These are phyloP conservation scores for Trichoderma afroharzianum DNA, from an alignment of 2,329 filamentous ascomycete genomes.

Conservation along the genomic window DNA sequence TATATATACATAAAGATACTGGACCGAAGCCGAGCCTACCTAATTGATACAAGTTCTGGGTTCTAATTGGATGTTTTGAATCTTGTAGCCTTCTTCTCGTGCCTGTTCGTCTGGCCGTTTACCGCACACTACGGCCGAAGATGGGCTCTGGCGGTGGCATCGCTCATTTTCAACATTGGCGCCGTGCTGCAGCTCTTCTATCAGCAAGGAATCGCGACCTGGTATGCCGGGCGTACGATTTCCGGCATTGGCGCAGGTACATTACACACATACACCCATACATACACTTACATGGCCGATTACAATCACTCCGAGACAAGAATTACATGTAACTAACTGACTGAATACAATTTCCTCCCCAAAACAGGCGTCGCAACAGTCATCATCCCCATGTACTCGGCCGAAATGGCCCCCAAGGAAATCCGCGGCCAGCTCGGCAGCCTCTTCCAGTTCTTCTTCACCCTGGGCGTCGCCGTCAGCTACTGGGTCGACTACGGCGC, in stretches of 20 bases:
- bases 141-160: conserved; percentile 38
- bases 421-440: conserved; percentile 41
- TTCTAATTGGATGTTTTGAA: not conserved
- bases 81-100: conserved; percentile 38
- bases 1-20: not conserved
- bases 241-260: conserved; percentile 37
- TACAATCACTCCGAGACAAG: not conserved
- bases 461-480: conserved; percentile 39
- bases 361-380: conserved; percentile 31
- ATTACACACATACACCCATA: not conserved
- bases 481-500: conserved; percentile 49
- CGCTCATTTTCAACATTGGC: conserved; percentile 43
- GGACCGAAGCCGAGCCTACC: not conserved
- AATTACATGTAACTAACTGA: not conserved
- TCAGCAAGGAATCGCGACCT: conserved; percentile 34
- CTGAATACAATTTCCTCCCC: not conserved
- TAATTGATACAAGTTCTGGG: not conserved
- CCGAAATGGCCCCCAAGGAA: conserved; percentile 45
- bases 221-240: conserved; percentile 39
- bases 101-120: conserved; percentile 43
- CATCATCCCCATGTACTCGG: conserved; percentile 44
- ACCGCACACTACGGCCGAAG: conserved; percentile 40
- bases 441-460: conserved; percentile 45
- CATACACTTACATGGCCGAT: not conserved
- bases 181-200: conserved; percentile 39